A percentile compares a stretch with the other conserved stretches of the same genome.
These are phyloP conservation scores for Thielaviopsis euricoi DNA, from an alignment of 2,329 filamentous ascomycete genomes.

Conservation along the genomic window DNA sequence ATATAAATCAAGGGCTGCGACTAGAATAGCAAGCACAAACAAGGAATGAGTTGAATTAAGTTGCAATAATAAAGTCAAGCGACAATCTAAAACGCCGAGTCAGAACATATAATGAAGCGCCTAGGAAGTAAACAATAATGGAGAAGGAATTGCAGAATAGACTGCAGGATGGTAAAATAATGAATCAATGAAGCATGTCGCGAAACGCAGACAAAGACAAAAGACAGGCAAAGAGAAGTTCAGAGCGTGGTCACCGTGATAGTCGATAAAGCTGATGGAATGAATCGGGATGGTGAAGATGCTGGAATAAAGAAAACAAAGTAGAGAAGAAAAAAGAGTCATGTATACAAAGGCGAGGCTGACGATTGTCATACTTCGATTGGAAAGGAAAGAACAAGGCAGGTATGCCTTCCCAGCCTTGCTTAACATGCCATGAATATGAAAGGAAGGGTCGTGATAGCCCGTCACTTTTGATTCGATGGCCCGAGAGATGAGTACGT, in stretches of 20 bases:
- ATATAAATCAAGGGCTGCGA: background rate
- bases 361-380: too few relatives aligned
- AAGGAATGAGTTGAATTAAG: background rate
- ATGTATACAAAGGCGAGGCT: background rate
- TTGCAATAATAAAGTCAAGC: background rate
- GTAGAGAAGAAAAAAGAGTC: background rate
- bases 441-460: too few relatives aligned
- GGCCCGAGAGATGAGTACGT: too few relatives aligned
- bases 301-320: background rate
- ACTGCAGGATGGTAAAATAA: background rate
- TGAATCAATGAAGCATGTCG: background rate
- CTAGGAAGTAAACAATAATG: constrained; percentile 3
- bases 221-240: background rate
- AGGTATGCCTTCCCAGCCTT: too few relatives aligned
- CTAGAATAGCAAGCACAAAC: background rate
- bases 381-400: too few relatives aligned
- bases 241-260: background rate
- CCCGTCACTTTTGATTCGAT: too few relatives aligned
- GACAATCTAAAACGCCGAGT: background rate
- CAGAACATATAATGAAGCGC: background rate
- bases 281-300: background rate
- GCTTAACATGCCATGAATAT: too few relatives aligned
- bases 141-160: background rate
- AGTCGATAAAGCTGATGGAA: background rate
- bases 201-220: background rate